Evolutionary conservation across 352 stramenopile genomes (phyloP).

Genomic region (Globisporangium radiosum): DNA sequence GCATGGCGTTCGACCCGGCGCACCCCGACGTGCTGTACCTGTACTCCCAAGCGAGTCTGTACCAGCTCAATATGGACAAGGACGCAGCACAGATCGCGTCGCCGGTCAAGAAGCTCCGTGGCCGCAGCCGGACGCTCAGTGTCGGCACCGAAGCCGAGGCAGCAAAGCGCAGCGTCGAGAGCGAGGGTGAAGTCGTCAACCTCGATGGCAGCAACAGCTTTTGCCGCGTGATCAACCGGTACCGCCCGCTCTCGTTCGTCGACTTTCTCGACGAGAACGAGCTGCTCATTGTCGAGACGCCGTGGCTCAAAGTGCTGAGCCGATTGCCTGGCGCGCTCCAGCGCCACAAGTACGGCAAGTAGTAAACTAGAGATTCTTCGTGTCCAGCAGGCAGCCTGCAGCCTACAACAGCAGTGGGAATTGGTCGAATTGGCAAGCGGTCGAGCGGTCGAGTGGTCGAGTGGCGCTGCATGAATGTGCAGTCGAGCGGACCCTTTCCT

Average conservation of each 20-base stretch:
- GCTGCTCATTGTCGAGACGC: slow-evolving; percentile 77
- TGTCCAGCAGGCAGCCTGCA: not conserved
- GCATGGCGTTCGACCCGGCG: slow-evolving; percentile 72
- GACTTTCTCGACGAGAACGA: slow-evolving; percentile 73
- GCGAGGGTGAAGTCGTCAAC: slow-evolving; percentile 56
- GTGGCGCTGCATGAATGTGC: too few species aligned
- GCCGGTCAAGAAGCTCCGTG: slow-evolving; percentile 32
- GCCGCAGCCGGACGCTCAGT: slow-evolving; percentile 41
- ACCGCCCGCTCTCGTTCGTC: slow-evolving; percentile 80
- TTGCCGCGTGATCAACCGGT: slow-evolving; percentile 75
- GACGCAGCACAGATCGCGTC: slow-evolving; percentile 17
- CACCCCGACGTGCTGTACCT: slow-evolving; percentile 71
- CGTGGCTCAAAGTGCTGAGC: slow-evolving; percentile 83
- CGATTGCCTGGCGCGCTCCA: slow-evolving; percentile 71
- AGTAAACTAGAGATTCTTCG: slow-evolving; percentile 34
- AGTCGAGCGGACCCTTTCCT: too few species aligned
- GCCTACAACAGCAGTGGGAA: too few species aligned
- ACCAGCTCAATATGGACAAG: slow-evolving; percentile 79
- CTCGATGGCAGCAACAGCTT: slow-evolving; percentile 45
- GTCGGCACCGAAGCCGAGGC: slow-evolving; percentile 52
- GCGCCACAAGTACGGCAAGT: slow-evolving; percentile 86
- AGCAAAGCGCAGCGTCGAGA: slow-evolving; percentile 28
- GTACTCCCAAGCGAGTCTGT: slow-evolving; percentile 75
- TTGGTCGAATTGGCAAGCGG: too few species aligned
- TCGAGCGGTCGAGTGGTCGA: too few species aligned